A percentile compares a stretch with the other conserved stretches of the same genome.
Conservation (phyloP, 257 asterid genomes). For the Buddleja alternifolia region DNA sequence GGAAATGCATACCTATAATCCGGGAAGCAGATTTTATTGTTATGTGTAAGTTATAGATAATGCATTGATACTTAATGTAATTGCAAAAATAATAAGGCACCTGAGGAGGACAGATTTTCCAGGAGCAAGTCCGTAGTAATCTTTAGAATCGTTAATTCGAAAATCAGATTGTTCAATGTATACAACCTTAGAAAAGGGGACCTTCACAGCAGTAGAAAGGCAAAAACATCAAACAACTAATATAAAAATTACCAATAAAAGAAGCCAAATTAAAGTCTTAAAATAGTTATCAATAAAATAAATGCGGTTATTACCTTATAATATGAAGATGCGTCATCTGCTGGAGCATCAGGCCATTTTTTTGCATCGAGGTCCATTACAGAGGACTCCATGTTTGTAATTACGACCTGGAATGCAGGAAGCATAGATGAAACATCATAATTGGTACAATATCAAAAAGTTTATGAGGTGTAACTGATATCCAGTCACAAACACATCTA, state of each 20-base stretch:
- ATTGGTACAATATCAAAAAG: not conserved
- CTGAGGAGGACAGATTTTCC: slow-evolving; percentile 90
- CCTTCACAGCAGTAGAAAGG: slow-evolving; percentile 42
- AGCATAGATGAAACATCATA: not conserved
- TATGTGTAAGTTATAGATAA: not conserved
- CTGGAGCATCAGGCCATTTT: slow-evolving; percentile 93
- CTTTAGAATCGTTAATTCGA: slow-evolving; percentile 87
- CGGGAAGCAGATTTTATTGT: slow-evolving; percentile 19
- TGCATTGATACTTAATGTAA: not conserved
- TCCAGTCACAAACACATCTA: not conserved
- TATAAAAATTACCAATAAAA: slow-evolving; percentile 15
- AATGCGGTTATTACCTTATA: slow-evolving; percentile 57
- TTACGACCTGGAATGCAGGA: slow-evolving; percentile 61
- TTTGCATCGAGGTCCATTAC: slow-evolving; percentile 85
- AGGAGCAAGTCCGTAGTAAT: slow-evolving; percentile 98
- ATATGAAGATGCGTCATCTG: slow-evolving; percentile 60
- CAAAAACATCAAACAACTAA: slow-evolving; percentile 19
- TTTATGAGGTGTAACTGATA: not conserved
- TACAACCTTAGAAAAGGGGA: slow-evolving; percentile 86
- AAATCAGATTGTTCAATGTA: slow-evolving; percentile 86
- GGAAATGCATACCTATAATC: slow-evolving; percentile 85
- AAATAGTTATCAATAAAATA: not conserved
- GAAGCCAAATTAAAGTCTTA: not conserved
- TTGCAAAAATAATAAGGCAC: slow-evolving; percentile 36
- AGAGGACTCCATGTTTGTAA: slow-evolving; percentile 69